Base-by-base conservation (phyloP, 331 rosid species). In the Malus hybrid region DNA sequence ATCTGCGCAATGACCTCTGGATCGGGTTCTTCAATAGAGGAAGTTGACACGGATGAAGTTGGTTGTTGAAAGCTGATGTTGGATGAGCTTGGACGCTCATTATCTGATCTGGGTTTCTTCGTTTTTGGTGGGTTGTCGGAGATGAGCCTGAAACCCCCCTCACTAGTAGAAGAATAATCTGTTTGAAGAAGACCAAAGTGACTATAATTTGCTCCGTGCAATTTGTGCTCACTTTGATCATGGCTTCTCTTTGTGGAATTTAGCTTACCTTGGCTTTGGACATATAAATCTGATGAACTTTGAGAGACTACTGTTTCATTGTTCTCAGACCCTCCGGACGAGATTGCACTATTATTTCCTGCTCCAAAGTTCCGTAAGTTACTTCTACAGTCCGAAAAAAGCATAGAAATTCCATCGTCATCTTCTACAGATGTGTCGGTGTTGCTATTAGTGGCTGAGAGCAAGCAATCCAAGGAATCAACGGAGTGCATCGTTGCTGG, bases 1-100 rank as follows among this genome's bases (percentile, higher is more conserved):
- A 91, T 88, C 12, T 90, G 96, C 36, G 96, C 97, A 34, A 94
- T 85, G 22, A 90, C 97, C 74, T 94, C 98, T 39, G 86, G 90
- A 72, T 94, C 98, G 15, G 95, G 84, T 6, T 91, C 98, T 34
- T 64, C 87, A 13, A 75, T 77, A 31, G 88, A 80, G 28, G 84
- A 84, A 11, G 42, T 68, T 61, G 88, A 82, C 24, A 77, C 62
- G 8, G 90, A 82, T n/a, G 67, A 73, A 75, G 82, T 83, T 63
- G 97, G 82, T 76, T 86, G 93, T 72, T 87, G 97, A 65, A 94
- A 94, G 65, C 84, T 91, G 73, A 94, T 91, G 59, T 81, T 93
- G 6, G 97, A 80, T 76, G 98, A 86, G 34, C n/a, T 65, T 11
- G 85, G 85, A 71, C 59, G 64, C 59, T 61, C 27, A 31, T 33